Conservation (phyloP, 2,329 filamentous ascomycete species). For the Didymella segeticola region DNA sequence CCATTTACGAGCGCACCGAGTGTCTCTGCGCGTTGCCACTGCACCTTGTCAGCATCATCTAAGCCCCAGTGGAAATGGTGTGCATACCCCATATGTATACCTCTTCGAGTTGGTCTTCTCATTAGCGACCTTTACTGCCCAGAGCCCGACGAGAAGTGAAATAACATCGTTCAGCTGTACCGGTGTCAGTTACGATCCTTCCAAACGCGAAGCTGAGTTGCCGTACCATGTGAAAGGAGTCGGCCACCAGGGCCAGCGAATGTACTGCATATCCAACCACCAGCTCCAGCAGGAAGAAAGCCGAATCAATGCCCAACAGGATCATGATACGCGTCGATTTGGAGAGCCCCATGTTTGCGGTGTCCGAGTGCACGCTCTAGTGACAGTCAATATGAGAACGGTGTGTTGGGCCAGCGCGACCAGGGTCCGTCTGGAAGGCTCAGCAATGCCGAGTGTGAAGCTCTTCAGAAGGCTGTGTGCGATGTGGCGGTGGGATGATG, state of each 20-base stretch:
- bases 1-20: conserved; percentile 96
- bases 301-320: conserved; percentile 86
- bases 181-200: neutral
- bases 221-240: conserved; percentile 95
- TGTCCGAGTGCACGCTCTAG: conserved; percentile 21
- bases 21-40: conserved; percentile 98
- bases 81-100: conserved; percentile 89
- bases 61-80: neutral
- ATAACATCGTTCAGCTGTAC: conserved; percentile 92
- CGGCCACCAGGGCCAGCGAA: conserved; percentile 91
- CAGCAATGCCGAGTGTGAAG: neutral
- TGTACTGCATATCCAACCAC: conserved; percentile 82
- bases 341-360: conserved; percentile 76
- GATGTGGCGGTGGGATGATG: conserved; percentile 4
- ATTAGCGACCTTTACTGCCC: conserved; percentile 91
- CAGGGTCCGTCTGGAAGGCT: conserved; percentile 2
- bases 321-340: conserved; percentile 92
- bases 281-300: conserved; percentile 91
- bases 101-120: conserved; percentile 81
- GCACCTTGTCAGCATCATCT: conserved; percentile 24
- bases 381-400: neutral
- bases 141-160: conserved; percentile 87
- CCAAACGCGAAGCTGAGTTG: conserved; percentile 19
- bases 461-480: neutral
- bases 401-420: conserved; percentile 2